Evolutionary conservation across 805 yeast genomes (phyloP).

Genomic region (Priceomyces haplophilus): DNA sequence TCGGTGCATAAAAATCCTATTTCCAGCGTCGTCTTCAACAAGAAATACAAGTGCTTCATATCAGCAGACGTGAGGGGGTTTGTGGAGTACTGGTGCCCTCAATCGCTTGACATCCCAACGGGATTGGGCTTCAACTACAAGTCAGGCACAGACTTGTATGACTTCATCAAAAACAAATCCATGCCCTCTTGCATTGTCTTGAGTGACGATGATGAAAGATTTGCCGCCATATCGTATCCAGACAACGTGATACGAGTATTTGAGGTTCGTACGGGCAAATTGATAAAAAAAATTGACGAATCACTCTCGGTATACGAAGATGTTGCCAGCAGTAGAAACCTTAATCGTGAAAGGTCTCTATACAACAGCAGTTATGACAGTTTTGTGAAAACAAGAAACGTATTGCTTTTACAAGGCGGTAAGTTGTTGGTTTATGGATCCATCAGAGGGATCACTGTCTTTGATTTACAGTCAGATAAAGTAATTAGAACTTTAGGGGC

Average conservation of each 20-base stretch:
- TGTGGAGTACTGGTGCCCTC: constrained; percentile 21
- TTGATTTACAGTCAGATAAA: constrained; percentile 9
- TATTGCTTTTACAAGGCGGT: constrained; percentile 9
- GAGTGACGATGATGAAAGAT: constrained; percentile 22
- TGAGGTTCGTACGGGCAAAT: constrained; percentile 31
- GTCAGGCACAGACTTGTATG: constrained; percentile 36
- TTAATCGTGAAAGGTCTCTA: constrained; percentile 4
- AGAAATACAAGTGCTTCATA: constrained; percentile 14
- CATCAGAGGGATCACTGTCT: constrained; percentile 10
- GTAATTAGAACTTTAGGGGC: constrained; percentile 10
- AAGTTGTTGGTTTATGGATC: constrained; percentile 10
- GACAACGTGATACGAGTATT: constrained; percentile 31
- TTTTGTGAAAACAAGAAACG: constrained; percentile 2
- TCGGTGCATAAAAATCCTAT: constrained; percentile 14
- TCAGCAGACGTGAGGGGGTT: constrained; percentile 20
- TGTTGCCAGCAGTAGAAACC: background rate
- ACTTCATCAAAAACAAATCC: constrained; percentile 29
- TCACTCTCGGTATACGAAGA: constrained; percentile 6
- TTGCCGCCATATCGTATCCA: constrained; percentile 28
- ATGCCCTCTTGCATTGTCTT: constrained; percentile 17
- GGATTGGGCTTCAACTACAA: constrained; percentile 28
- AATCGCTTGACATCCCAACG: constrained; percentile 7
- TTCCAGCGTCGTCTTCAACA: constrained; percentile 10
- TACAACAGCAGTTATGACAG: background rate
- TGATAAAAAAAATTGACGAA: constrained; percentile 10